These are phyloP conservation scores for Ascochyta pisi DNA, from an alignment of 2,329 filamentous ascomycete genomes.

Conservation along the genomic window DNA sequence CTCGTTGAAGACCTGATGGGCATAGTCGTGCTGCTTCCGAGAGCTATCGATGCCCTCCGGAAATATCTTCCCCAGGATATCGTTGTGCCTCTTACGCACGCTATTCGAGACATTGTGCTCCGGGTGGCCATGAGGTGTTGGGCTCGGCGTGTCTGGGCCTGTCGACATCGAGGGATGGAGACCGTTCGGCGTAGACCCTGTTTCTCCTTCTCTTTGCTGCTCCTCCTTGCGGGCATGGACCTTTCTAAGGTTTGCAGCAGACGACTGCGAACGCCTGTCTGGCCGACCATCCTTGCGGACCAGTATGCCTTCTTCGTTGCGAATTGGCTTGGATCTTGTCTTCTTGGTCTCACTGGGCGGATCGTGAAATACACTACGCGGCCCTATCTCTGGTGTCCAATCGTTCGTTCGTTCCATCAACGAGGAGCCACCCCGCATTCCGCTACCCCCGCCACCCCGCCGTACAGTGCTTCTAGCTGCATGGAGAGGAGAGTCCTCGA, in stretches of 20 bases:
- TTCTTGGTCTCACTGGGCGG: conserved; percentile 49
- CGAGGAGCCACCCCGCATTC: conserved; percentile 33
- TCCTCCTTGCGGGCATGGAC: conserved; percentile 58
- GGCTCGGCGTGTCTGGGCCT: conserved; percentile 40
- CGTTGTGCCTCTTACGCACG: conserved; percentile 41
- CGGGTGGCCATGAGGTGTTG: conserved; percentile 19
- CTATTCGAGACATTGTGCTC: conserved; percentile 24
- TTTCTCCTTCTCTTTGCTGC: conserved; percentile 33
- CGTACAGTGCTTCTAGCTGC: conserved; percentile 39
- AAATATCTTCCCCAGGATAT: conserved; percentile 49
- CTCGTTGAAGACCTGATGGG: conserved; percentile 42
- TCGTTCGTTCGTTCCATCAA: conserved; percentile 35
- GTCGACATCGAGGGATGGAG: conserved; percentile 21
- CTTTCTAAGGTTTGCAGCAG: conserved; percentile 59
- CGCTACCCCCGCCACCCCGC: conserved; percentile 43
- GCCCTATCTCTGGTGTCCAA: conserved; percentile 24
- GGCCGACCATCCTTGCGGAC: conserved; percentile 60
- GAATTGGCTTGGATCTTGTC: conserved; percentile 57
- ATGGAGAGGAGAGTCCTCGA: conserved; percentile 40
- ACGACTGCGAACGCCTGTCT: conserved; percentile 60
- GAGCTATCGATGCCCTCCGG: conserved; percentile 45
- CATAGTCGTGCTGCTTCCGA: conserved; percentile 42
- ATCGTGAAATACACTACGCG: conserved; percentile 6
- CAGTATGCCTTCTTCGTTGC: conserved; percentile 58
- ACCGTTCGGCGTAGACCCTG: conserved; percentile 35